Evolutionary conservation across 2,329 filamentous ascomycete genomes (phyloP).

Genomic region (Cercospora sp.): DNA sequence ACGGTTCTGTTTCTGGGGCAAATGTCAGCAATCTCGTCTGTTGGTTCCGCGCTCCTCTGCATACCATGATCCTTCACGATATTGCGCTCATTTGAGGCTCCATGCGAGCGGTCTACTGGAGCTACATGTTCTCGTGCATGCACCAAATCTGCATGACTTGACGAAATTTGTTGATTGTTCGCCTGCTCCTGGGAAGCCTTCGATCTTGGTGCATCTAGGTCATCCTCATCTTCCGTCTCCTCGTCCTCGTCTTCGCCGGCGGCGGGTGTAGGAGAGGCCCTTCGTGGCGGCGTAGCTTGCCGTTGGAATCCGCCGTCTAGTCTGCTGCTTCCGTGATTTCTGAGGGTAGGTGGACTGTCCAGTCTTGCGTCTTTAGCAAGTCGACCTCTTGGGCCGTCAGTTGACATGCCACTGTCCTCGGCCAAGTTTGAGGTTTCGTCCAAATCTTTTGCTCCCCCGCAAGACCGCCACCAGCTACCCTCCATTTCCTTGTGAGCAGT

Average conservation of each 20-base stretch:
- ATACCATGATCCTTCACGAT: not conserved
- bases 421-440: not conserved
- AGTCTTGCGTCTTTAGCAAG: not conserved
- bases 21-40: not conserved
- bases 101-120: not conserved
- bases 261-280: not conserved
- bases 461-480: slow-evolving; percentile 39
- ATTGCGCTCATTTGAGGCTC: not conserved
- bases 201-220: slow-evolving; percentile 38
- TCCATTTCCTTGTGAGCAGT: slow-evolving; percentile 4
- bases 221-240: slow-evolving; percentile 44
- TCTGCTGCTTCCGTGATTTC: slow-evolving; percentile 3
- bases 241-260: slow-evolving; percentile 32
- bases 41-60: not conserved
- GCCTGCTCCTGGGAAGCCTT: slow-evolving; percentile 4
- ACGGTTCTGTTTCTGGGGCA: not conserved
- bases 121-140: not conserved
- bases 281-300: slow-evolving; percentile 24
- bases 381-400: not conserved
- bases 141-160: not conserved
- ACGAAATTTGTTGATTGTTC: not conserved
- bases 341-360: not conserved
- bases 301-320: slow-evolving; percentile 31
- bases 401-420: not conserved
- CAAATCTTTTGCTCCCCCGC: slow-evolving; percentile 26